Percentiles rank a stretch among this genome's conserved stretches.
Evolutionary conservation across 2,329 filamentous ascomycete species (phyloP).

Genomic region (Trichoderma sp.): DNA sequence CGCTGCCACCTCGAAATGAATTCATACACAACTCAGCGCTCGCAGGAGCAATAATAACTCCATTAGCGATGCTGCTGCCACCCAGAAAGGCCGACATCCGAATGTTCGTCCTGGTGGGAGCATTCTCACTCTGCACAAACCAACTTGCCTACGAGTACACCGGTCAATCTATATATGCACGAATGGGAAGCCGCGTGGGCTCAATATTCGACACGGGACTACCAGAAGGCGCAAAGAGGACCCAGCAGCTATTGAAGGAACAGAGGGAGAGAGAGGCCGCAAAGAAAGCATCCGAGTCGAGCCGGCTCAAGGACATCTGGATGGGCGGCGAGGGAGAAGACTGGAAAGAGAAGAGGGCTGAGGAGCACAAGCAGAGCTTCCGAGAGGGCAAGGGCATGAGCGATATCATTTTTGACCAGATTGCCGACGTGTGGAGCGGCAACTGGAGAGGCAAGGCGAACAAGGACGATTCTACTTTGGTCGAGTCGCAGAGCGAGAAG

Average conservation of each 20-base stretch:
- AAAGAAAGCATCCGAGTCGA: conserved; percentile 22
- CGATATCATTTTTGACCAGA: conserved; percentile 55
- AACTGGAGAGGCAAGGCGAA: conserved; percentile 35
- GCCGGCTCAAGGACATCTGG: conserved; percentile 50
- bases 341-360: conserved; percentile 52
- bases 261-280: conserved; percentile 42
- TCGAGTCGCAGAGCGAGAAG: conserved; percentile 22
- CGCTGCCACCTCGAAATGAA: conserved; percentile 34
- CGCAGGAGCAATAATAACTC: conserved; percentile 45
- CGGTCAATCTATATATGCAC: conserved; percentile 50
- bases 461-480: conserved; percentile 6
- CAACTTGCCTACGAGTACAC: conserved; percentile 57
- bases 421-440: conserved; percentile 51
- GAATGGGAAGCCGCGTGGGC: conserved; percentile 43
- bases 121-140: conserved; percentile 52
- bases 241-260: conserved; percentile 45
- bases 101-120: conserved; percentile 47
- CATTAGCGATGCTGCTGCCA: conserved; percentile 49
- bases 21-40: conserved; percentile 49
- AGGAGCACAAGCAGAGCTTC: conserved; percentile 51
- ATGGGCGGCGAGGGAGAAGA: conserved; percentile 55
- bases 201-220: conserved; percentile 52
- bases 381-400: conserved; percentile 55
- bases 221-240: conserved; percentile 52
- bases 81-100: conserved; percentile 52